Evolutionary conservation across 1,284 basidiomycete species (phyloP).

Genomic region (Cerrena zonata): DNA sequence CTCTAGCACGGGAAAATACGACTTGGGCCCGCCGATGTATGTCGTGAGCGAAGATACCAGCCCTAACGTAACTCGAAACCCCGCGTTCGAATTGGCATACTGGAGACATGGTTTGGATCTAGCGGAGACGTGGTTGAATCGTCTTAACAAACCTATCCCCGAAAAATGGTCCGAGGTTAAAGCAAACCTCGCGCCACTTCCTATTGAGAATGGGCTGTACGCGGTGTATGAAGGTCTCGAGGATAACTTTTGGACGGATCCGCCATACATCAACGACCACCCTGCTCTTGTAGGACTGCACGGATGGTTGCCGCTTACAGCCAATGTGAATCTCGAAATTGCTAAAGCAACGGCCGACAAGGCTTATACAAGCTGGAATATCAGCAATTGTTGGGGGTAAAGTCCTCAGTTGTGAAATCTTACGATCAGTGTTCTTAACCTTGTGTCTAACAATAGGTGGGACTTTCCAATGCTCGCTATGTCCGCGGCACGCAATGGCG

Average conservation of each 20-base stretch:
- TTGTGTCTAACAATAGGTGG: conserved; percentile 44
- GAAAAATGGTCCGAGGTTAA: conserved; percentile 40
- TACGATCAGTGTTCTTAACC: not conserved
- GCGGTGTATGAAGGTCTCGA: conserved; percentile 52
- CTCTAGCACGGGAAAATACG: conserved; percentile 39
- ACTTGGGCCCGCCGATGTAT: conserved; percentile 56
- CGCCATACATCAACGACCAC: conserved; percentile 50
- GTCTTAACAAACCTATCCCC: conserved; percentile 37
- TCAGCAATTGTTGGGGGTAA: conserved; percentile 52
- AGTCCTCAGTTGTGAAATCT: too few relatives aligned
- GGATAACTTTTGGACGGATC: conserved; percentile 46
- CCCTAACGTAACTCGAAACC: conserved; percentile 48
- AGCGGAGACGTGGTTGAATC: conserved; percentile 44
- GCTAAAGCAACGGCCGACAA: conserved; percentile 48
- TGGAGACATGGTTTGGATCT: conserved; percentile 48
- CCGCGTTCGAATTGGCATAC: conserved; percentile 55
- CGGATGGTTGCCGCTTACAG: conserved; percentile 52
- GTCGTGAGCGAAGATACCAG: conserved; percentile 52
- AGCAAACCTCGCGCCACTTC: conserved; percentile 43
- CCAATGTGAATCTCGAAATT: conserved; percentile 40
- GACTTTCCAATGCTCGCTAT: conserved; percentile 61
- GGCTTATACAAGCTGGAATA: conserved; percentile 52
- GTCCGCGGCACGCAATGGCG: conserved; percentile 51
- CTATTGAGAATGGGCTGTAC: conserved; percentile 46
- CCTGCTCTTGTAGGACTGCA: conserved; percentile 51